phyloP scores from a whole-genome alignment of 2,329 filamentous ascomycete genomes.

The Fusarium mangiferae region DNA sequence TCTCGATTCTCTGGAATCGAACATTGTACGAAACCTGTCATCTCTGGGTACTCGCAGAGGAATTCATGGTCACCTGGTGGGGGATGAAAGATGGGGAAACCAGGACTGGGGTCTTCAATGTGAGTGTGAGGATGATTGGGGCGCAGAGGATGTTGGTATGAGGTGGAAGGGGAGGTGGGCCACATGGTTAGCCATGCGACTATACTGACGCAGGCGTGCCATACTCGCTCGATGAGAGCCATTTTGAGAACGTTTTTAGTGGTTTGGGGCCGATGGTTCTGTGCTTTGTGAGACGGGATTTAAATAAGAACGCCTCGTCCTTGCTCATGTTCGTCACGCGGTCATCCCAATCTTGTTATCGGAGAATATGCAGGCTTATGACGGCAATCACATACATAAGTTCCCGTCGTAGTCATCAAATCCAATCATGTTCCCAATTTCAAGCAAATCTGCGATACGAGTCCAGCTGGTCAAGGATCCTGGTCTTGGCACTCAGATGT shows the following conservation, averaged over 20 bases:
- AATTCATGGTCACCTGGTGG: conserved; percentile 33
- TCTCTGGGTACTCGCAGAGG: conserved; percentile 40
- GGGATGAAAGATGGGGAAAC: conserved; percentile 20
- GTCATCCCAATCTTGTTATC: neutral
- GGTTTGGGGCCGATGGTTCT: neutral
- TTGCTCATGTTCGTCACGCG: neutral
- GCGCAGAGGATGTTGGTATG: conserved; percentile 23
- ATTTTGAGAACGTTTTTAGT: conserved; percentile 5
- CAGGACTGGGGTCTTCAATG: neutral
- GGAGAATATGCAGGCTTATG: neutral
- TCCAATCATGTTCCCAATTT: neutral
- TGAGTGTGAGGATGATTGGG: neutral
- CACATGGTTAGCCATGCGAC: conserved; percentile 36
- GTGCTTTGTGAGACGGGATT: neutral
- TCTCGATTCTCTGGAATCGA: conserved; percentile 38
- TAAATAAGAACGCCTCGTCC: neutral
- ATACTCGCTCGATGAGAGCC: conserved; percentile 31
- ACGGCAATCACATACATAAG: neutral
- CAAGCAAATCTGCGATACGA: neutral
- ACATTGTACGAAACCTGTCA: conserved; percentile 41
- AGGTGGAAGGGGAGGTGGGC: conserved; percentile 1
- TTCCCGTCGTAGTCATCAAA: neutral
- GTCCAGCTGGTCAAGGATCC: neutral
- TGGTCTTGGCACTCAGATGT: neutral
- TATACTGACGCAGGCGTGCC: conserved; percentile 31